phyloP scores from a whole-genome alignment of 2,329 filamentous ascomycete genomes.

The Colletotrichum somersetense region DNA sequence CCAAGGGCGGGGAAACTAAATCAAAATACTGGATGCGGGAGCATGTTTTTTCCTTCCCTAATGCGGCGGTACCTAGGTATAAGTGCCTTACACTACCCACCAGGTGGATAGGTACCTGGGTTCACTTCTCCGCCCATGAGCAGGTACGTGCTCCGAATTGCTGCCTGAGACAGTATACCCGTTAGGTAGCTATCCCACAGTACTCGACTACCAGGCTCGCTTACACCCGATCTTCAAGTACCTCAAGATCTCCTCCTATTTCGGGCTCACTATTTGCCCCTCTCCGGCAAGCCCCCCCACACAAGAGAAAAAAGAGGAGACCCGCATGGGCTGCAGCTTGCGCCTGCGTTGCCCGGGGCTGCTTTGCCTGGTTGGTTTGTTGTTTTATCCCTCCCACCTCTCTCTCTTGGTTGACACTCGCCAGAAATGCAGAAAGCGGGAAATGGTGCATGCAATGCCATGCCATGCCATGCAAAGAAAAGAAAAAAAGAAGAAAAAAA shows the following conservation, averaged over 20 bases:
- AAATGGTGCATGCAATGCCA: background rate
- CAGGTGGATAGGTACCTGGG: too few species aligned
- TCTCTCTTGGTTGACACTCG: background rate
- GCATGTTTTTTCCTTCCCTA: slow-evolving; percentile 39
- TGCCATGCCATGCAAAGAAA: slow-evolving; percentile 4
- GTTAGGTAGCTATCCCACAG: background rate
- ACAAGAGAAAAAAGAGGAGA: background rate
- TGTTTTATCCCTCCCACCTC: background rate
- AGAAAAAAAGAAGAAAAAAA: background rate
- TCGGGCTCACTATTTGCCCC: background rate
- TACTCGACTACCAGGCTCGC: accelerated
- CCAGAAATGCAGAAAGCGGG: background rate
- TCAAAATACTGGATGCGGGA: slow-evolving; percentile 34
- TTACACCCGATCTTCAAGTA: accelerated
- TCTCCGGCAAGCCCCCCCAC: slow-evolving; percentile 2
- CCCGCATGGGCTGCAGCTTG: slow-evolving; percentile 24
- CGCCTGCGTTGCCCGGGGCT: slow-evolving; percentile 30
- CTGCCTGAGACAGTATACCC: background rate
- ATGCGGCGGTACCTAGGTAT: slow-evolving; percentile 10
- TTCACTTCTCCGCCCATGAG: too few species aligned
- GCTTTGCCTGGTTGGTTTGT: slow-evolving; percentile 2
- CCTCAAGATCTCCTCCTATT: slow-evolving; percentile 3
- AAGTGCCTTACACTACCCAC: too few species aligned
- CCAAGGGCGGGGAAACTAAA: slow-evolving; percentile 13
- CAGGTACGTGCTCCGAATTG: background rate